These are phyloP conservation scores for Leishmania major DNA, from an alignment of 208 protist genomes.

Conservation along the genomic window DNA sequence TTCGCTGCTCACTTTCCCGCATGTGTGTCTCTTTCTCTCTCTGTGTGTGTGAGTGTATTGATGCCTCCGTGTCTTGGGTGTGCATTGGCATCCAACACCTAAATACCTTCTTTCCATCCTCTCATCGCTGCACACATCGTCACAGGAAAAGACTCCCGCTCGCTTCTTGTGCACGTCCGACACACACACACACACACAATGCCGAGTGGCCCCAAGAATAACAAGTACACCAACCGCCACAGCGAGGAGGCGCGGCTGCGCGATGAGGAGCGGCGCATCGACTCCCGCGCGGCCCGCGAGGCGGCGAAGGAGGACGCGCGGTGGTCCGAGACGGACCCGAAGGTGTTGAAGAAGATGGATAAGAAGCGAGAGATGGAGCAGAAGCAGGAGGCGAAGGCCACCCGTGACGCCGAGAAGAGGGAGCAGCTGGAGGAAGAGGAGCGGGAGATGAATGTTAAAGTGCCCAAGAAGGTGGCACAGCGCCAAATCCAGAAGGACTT, in stretches of 20 bases:
- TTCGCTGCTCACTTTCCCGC: neutral
- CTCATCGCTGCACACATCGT: neutral
- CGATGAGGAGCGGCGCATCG: constrained; percentile 52
- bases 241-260: constrained; percentile 78
- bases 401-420: constrained; percentile 66
- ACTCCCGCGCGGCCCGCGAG: constrained; percentile 34
- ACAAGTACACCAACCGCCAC: constrained; percentile 89
- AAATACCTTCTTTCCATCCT: neutral
- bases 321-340: constrained; percentile 72
- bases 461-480: constrained; percentile 72
- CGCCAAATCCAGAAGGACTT: constrained; percentile 87
- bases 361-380: constrained; percentile 70
- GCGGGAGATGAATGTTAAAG: constrained; percentile 54
- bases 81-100: neutral
- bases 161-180: neutral
- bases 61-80: neutral
- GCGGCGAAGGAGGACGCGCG: constrained; percentile 68
- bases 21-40: neutral
- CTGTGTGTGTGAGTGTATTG: neutral
- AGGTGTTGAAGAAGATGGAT: constrained; percentile 56
- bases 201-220: constrained; percentile 86
- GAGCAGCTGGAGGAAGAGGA: constrained; percentile 80
- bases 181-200: constrained; percentile 26
- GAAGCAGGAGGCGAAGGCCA: constrained; percentile 54
- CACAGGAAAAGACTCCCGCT: neutral